Base-by-base conservation (phyloP, 1,284 basidiomycete species). In the Rhodotorula mucilaginosa region DNA sequence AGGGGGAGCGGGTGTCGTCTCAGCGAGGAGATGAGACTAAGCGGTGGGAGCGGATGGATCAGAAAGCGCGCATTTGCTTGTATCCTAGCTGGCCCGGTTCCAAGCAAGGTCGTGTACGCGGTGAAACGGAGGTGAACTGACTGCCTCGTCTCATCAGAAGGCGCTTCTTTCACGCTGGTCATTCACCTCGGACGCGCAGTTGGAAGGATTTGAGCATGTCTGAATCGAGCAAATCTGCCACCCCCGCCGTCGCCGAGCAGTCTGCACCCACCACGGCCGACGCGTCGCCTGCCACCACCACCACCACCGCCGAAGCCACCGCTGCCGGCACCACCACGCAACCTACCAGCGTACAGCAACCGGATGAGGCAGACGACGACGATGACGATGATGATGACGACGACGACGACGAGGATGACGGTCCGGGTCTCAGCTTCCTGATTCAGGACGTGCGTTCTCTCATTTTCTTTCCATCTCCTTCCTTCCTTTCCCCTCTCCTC, bases 341-440 rank as follows among this genome's bases (percentile, higher is more conserved):
- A 56, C 44, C 66, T 8, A 61, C 63, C 54, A 57, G 52, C 44
- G 54, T 64, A 16, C 65, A 70, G 57, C 63, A 56, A 54, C 63
- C 63, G 26, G 63, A 57, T 44, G 63, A 64, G 46, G 49, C 48
- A 49, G 61, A 61, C 31, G 64, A 59, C 3, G 65, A 46, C 21
- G 56, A 61, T n/a, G 63, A 72, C 39, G 56, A 67, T 26, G 69
- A 75, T 31, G 39, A 46, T 29, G 71, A 71, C 15, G 56, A 58
- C 5, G 69, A 67, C 31, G 67, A 73, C 23, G 71, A 69, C 26
- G 73, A 67, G 12, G 74, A 73, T 7, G 70, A 69, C 15, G 74
- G 74, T 0, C 74, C 74, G 7, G 74, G 74, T 3, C 54, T 76
- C 39, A 71, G 62, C 39, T 76, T 74, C 57, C 54, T 76, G 18